phyloP scores from a whole-genome alignment of 768 basidiomycete species.

The Coprinopsis strossmayeri region DNA sequence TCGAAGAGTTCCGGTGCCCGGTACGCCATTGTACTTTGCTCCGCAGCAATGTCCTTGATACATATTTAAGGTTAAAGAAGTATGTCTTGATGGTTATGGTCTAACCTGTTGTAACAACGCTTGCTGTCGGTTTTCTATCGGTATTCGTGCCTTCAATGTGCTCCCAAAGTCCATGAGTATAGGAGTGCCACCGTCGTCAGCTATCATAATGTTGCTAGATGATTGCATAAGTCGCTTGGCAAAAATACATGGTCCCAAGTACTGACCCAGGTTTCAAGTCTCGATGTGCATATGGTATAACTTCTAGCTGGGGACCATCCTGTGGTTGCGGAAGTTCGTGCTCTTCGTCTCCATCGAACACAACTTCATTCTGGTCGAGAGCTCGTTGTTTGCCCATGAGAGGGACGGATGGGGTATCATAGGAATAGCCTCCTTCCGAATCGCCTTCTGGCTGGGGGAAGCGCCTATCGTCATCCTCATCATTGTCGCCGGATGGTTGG shows the following conservation, averaged over 20 bases:
- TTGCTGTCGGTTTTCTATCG: conserved; percentile 74
- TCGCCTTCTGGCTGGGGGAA: conserved; percentile 76
- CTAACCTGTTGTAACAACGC: conserved; percentile 84
- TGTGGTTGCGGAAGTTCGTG: conserved; percentile 34
- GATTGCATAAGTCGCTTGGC: too few relatives aligned
- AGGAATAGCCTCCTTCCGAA: conserved; percentile 68
- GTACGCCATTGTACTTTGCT: conserved; percentile 98
- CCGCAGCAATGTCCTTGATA: conserved; percentile 76
- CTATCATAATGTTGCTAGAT: conserved; percentile 89
- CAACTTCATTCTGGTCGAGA: conserved; percentile 51
- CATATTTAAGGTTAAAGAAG: neutral
- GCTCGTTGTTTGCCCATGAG: conserved; percentile 48
- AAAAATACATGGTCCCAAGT: neutral
- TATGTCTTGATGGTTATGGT: neutral
- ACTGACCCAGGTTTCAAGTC: conserved; percentile 94
- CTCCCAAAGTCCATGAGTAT: conserved; percentile 99
- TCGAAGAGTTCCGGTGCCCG: conserved; percentile 97
- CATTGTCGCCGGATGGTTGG: conserved; percentile 32
- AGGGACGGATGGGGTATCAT: conserved; percentile 44
- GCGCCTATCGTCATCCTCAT: conserved; percentile 58
- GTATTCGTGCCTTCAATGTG: conserved; percentile 77
- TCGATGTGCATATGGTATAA: conserved; percentile 91
- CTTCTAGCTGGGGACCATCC: conserved; percentile 39
- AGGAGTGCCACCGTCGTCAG: conserved; percentile 80
- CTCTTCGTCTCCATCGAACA: conserved; percentile 83